Conservation (phyloP, 257 asterid genomes). For the Agastache rugosa region DNA sequence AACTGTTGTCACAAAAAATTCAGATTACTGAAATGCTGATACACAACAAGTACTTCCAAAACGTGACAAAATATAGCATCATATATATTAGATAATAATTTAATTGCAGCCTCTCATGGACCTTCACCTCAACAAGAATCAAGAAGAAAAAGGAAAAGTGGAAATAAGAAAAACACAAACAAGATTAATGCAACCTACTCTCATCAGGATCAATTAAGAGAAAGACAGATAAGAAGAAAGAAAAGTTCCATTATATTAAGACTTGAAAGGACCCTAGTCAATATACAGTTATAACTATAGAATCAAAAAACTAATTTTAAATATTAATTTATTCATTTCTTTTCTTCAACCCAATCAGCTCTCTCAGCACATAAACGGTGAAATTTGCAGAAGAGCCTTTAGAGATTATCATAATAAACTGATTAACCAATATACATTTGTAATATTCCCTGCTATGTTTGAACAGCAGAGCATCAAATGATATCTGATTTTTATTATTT, state of each 20-base stretch:
- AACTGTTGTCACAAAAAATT: slow-evolving; percentile 57
- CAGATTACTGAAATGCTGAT: slow-evolving; percentile 20
- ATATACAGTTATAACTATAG: neutral
- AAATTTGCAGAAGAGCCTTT: neutral
- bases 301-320: neutral
- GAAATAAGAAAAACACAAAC: neutral
- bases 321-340: neutral
- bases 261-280: slow-evolving; percentile 13
- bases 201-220: slow-evolving; percentile 2
- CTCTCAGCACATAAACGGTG: neutral
- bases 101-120: neutral
- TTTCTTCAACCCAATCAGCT: slow-evolving; percentile 13
- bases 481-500: neutral
- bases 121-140: slow-evolving; percentile 22
- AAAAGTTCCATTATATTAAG: neutral
- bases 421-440: slow-evolving; percentile 20
- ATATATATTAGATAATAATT: slow-evolving; percentile 7
- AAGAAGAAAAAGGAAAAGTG: neutral
- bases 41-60: neutral
- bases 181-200: neutral
- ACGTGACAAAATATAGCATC: slow-evolving; percentile 2
- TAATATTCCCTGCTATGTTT: slow-evolving; percentile 4
- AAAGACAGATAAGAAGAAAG: neutral
- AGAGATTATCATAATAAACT: neutral
- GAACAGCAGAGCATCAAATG: neutral